Evolutionary conservation across 2,329 filamentous ascomycete genomes (phyloP).

Genomic region (Rutstroemia sp.): DNA sequence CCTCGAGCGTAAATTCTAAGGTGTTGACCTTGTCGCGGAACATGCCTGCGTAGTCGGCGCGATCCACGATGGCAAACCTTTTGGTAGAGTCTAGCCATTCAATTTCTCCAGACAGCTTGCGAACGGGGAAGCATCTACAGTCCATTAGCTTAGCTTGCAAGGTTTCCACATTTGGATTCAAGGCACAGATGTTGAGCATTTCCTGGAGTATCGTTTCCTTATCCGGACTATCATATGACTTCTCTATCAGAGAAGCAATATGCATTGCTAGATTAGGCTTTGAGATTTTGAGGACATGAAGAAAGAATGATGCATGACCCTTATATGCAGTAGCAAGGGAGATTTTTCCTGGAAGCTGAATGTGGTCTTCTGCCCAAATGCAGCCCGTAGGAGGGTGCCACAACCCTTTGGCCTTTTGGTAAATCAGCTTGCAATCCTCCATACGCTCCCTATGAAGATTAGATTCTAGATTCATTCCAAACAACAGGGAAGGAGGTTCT

Average conservation of each 20-base stretch:
- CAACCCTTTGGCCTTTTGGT: background rate
- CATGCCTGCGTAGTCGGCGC: background rate
- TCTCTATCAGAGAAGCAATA: background rate
- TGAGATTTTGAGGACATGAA: background rate
- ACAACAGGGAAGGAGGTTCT: no score
- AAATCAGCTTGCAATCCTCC: background rate
- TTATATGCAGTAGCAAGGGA: background rate
- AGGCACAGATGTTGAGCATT: background rate
- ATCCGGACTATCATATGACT: background rate
- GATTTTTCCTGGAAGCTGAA: background rate
- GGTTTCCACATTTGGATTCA: background rate
- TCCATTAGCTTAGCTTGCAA: background rate
- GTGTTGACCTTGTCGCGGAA: background rate
- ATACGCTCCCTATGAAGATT: background rate
- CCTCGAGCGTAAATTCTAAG: conserved; percentile 1
- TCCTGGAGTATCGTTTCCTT: background rate
- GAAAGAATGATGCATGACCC: background rate
- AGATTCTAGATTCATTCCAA: no score
- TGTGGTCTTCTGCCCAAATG: background rate
- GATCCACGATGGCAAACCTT: conserved; percentile 5
- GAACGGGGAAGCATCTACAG: background rate
- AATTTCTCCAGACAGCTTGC: background rate
- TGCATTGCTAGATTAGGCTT: background rate
- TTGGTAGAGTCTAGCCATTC: background rate
- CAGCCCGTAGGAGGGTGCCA: background rate